Evolutionary conservation across 306 rosid genomes (phyloP).

Genomic region (Dryas drummondii): DNA sequence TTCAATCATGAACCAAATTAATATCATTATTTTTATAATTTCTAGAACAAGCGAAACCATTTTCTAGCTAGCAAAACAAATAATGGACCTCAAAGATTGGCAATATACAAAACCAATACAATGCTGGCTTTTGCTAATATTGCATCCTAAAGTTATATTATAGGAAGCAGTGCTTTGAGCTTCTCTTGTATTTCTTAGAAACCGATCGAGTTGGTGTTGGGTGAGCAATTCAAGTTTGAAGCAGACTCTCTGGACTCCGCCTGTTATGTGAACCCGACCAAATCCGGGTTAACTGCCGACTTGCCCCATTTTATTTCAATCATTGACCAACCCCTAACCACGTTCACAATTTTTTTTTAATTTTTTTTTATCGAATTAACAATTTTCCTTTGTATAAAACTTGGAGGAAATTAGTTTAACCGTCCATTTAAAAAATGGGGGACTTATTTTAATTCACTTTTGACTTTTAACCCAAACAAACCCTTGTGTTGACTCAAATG

Average conservation of each 20-base stretch:
- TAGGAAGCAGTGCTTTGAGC: not conserved
- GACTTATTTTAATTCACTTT: slow-evolving; percentile 7
- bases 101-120: too few species aligned
- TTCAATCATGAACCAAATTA: too few species aligned
- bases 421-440: not conserved
- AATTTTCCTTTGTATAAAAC: not conserved
- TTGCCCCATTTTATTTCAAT: slow-evolving; percentile 38
- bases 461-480: slow-evolving; percentile 33
- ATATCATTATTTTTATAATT: too few species aligned
- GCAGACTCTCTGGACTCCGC: too few species aligned
- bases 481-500: slow-evolving; percentile 41
- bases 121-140: too few species aligned
- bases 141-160: not conserved
- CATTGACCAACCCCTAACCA: slow-evolving; percentile 40
- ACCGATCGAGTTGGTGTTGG: slow-evolving; percentile 9
- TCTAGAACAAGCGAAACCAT: too few species aligned
- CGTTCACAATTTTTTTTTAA: not conserved
- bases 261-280: slow-evolving; percentile 47
- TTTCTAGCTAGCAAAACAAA: too few species aligned
- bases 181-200: slow-evolving; percentile 12
- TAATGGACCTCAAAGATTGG: too few species aligned
- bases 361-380: too few species aligned
- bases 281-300: slow-evolving; percentile 34
- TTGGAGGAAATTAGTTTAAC: slow-evolving; percentile 5
- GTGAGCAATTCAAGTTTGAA: not conserved